Conservation (phyloP, 768 basidiomycete species). For the Boletales sp. region DNA sequence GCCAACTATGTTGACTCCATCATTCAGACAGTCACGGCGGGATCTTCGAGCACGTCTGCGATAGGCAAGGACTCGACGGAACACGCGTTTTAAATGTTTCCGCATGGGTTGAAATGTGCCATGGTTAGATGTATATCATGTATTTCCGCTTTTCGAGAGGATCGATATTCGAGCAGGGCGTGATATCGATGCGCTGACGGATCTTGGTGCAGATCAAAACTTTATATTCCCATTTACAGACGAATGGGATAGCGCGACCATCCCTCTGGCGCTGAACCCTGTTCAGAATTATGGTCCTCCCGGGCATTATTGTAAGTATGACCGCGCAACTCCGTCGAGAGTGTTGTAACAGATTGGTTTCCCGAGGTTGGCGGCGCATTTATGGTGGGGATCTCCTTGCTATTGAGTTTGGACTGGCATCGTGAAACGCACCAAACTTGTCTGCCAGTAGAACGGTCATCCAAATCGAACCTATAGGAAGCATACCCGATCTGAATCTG, state of each 20-base stretch:
- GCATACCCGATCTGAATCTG: constrained; percentile 8
- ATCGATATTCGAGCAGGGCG: constrained; percentile 4
- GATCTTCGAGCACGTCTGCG: constrained; percentile 83
- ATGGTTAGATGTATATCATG: constrained; percentile 2
- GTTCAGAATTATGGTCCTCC: not conserved
- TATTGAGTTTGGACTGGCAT: constrained; percentile 4
- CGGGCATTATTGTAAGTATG: not conserved
- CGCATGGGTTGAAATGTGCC: not conserved
- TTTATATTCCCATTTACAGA: not conserved
- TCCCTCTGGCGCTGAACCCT: not conserved
- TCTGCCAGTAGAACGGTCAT: not conserved
- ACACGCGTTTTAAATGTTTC: constrained; percentile 58
- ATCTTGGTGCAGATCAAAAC: constrained; percentile 14
- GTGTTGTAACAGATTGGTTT: constrained; percentile 5
- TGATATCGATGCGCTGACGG: constrained; percentile 3
- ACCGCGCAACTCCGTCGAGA: constrained; percentile 7
- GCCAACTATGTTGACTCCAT: constrained; percentile 90
- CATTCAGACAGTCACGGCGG: constrained; percentile 77
- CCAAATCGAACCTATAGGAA: constrained; percentile 5
- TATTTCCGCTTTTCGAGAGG: constrained; percentile 3
- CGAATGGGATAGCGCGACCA: not conserved
- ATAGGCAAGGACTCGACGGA: constrained; percentile 89
- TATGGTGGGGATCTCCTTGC: not conserved
- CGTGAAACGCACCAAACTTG: not conserved
- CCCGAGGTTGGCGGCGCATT: constrained; percentile 14